A percentile compares a stretch with the other conserved stretches of the same genome.
Evolutionary conservation across 2,329 filamentous ascomycete species (phyloP).

Genomic region (Aureobasidium pullulans): DNA sequence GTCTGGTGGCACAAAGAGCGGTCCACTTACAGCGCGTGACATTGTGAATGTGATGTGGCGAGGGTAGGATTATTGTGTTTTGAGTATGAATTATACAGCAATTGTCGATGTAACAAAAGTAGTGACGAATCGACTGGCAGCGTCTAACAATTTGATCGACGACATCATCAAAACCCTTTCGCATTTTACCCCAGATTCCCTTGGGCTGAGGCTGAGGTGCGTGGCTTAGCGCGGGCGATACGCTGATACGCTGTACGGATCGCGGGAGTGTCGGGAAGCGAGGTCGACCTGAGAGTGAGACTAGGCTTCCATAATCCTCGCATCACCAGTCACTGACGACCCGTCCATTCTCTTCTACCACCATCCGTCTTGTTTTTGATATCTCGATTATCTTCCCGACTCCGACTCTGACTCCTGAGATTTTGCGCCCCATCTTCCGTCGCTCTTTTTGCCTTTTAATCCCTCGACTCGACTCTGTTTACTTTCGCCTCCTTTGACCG

Average conservation of each 20-base stretch:
- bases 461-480: background rate
- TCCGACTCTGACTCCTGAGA: background rate
- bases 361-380: background rate
- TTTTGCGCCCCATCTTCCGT: background rate
- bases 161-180: conserved; percentile 13
- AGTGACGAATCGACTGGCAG: background rate
- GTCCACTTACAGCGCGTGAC: conserved; percentile 3
- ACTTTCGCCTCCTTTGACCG: background rate
- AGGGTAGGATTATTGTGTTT: background rate
- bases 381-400: background rate
- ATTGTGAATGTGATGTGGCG: background rate
- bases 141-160: conserved; percentile 1
- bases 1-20: background rate
- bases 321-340: background rate
- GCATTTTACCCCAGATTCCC: background rate
- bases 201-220: background rate
- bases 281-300: background rate
- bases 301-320: background rate
- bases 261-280: background rate
- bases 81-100: background rate
- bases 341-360: conserved; percentile 7
- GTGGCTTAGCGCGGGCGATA: background rate
- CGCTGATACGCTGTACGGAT: background rate
- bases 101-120: background rate
- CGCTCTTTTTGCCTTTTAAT: background rate